Percentiles rank a stretch among this genome's conserved stretches.
Conservation (phyloP, 805 yeast species). For the Barnettozyma salicaria region DNA sequence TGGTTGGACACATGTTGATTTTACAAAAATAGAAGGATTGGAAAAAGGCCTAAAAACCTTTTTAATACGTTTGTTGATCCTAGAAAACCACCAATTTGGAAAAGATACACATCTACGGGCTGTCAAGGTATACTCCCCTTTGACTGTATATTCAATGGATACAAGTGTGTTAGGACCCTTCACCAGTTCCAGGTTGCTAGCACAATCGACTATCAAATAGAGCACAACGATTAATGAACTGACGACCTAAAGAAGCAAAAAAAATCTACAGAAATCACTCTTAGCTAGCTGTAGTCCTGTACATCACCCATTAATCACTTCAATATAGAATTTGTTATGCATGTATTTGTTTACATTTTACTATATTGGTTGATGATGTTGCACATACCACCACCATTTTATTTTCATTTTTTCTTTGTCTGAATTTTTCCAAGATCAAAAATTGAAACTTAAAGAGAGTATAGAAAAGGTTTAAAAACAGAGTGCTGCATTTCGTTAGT, state of each 20-base stretch:
- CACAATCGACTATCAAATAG: conserved; percentile 21
- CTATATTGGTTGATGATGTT: conserved; percentile 1
- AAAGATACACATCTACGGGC: conserved; percentile 90
- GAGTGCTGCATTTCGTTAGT: too few species aligned
- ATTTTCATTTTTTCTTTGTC: background rate
- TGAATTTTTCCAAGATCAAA: background rate
- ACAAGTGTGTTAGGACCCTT: conserved; percentile 21
- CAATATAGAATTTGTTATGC: too few species aligned
- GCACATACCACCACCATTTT: background rate
- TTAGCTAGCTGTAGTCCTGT: background rate
- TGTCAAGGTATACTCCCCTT: conserved; percentile 50
- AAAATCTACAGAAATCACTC: background rate
- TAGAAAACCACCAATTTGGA: conserved; percentile 88
- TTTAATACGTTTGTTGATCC: conserved; percentile 52
- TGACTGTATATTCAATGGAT: conserved; percentile 25
- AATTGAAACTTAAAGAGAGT: too few species aligned
- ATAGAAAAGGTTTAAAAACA: too few species aligned
- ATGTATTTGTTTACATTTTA: conserved; percentile 6
- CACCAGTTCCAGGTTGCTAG: conserved; percentile 20
- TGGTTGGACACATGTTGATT: conserved; percentile 71
- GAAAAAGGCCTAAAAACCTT: conserved; percentile 62
- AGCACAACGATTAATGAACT: background rate
- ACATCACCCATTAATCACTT: too few species aligned
- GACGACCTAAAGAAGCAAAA: too few species aligned
- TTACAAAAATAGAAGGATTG: conserved; percentile 27